Evolutionary conservation across 2,329 filamentous ascomycete genomes (phyloP).

Genomic region (Fusarium metavorans): DNA sequence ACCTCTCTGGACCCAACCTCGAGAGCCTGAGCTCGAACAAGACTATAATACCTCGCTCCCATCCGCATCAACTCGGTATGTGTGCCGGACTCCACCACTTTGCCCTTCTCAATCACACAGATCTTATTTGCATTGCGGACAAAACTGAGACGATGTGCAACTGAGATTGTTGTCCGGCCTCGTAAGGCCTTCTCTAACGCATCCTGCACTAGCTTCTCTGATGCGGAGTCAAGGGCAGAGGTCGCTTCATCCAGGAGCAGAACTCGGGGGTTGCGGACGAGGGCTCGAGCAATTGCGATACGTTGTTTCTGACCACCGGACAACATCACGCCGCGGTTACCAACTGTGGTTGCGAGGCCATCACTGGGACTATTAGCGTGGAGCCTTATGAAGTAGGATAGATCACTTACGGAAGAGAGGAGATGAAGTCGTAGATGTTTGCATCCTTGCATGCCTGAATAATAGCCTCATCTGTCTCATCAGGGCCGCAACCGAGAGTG

Average conservation of each 20-base stretch:
- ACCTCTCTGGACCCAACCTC: not conserved
- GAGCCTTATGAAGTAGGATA: not conserved
- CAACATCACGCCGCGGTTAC: not conserved
- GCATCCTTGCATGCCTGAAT: not conserved
- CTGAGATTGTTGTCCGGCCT: not conserved
- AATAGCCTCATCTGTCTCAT: not conserved
- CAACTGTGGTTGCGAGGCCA: not conserved
- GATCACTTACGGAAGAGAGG: not conserved
- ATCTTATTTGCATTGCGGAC: not conserved
- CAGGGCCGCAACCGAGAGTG: not conserved
- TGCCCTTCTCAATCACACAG: not conserved
- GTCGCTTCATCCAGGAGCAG: not conserved
- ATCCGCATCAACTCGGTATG: not conserved
- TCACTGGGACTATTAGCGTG: not conserved
- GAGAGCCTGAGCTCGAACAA: not conserved
- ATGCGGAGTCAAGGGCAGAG: not conserved
- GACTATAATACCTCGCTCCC: not conserved
- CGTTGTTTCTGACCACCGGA: not conserved
- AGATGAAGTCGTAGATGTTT: not conserved
- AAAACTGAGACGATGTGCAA: not conserved
- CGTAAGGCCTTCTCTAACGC: not conserved
- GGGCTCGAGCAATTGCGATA: not conserved
- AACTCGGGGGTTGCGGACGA: not conserved
- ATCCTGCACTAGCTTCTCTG: not conserved
- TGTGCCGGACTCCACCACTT: not conserved